phyloP scores from a whole-genome alignment of 2,329 filamentous ascomycete genomes.

The Aspergillus sp. region DNA sequence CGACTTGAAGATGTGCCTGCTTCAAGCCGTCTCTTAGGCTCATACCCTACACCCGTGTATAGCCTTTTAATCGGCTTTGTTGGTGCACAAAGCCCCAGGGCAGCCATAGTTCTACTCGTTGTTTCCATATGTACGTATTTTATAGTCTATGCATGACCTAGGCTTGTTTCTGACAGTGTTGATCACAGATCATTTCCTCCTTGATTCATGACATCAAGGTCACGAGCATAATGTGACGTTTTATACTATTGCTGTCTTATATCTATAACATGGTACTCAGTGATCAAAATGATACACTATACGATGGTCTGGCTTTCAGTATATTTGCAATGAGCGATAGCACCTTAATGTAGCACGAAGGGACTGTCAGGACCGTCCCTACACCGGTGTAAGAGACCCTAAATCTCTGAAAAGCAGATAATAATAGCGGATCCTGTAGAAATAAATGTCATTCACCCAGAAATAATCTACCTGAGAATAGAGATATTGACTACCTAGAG shows the following conservation, averaged over 20 bases:
- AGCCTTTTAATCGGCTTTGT: constrained; percentile 29
- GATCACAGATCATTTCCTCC: not conserved
- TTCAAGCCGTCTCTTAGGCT: constrained; percentile 19
- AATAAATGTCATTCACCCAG: no score
- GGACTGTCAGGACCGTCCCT: no score
- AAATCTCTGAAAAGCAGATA: no score
- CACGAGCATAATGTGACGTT: no score
- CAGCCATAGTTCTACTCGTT: constrained; percentile 25
- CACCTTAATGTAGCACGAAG: no score
- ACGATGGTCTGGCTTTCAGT: no score
- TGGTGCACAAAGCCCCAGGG: constrained; percentile 25
- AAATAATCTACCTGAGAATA: no score
- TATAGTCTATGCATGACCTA: not conserved
- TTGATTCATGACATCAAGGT: not conserved
- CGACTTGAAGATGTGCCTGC: constrained; percentile 25
- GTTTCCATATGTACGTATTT: constrained; percentile 14
- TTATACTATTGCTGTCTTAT: not conserved
- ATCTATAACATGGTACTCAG: not conserved
- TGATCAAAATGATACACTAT: no score
- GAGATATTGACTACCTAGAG: no score
- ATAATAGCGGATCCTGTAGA: no score
- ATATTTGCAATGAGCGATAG: no score
- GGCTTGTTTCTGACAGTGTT: not conserved
- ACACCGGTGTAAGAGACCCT: no score
- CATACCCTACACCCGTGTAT: constrained; percentile 25